Evolutionary conservation across 108 stramenopile species (phyloP).

Genomic region (Cafeteria roenbergensis): DNA sequence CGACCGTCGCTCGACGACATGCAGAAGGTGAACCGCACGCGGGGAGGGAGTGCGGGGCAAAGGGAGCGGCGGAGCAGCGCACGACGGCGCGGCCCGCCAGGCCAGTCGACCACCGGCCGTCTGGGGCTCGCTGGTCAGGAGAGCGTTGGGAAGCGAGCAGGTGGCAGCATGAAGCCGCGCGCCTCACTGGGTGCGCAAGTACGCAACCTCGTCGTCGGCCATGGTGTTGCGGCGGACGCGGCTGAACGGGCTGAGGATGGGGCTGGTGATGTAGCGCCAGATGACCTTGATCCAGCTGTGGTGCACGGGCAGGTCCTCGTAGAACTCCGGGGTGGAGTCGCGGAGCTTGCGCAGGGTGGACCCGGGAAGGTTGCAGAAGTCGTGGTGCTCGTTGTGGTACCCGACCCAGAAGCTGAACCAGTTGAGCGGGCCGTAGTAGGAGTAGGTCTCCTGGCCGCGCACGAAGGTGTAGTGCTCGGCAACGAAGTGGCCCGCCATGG

Average conservation of each 20-base stretch:
- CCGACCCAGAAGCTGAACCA: slow-evolving; percentile 79
- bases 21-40: too few relatives aligned
- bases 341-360: slow-evolving; percentile 60
- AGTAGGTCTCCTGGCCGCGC: slow-evolving; percentile 69
- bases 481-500: slow-evolving; percentile 88
- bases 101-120: too few relatives aligned
- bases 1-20: too few relatives aligned
- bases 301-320: slow-evolving; percentile 64
- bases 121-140: too few relatives aligned
- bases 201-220: background rate
- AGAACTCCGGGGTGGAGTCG: slow-evolving; percentile 66
- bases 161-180: too few relatives aligned
- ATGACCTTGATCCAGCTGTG: slow-evolving; percentile 64
- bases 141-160: too few relatives aligned
- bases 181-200: too few relatives aligned
- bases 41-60: too few relatives aligned
- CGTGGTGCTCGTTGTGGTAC: slow-evolving; percentile 93
- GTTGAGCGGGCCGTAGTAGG: slow-evolving; percentile 77
- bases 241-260: slow-evolving; percentile 45
- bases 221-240: slow-evolving; percentile 3
- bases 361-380: slow-evolving; percentile 70
- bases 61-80: too few relatives aligned
- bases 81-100: too few relatives aligned
- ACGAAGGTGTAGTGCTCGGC: slow-evolving; percentile 76
- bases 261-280: slow-evolving; percentile 62